Evolutionary conservation across 2,329 filamentous ascomycete genomes (phyloP).

Genomic region (Trichoderma lentiforme): DNA sequence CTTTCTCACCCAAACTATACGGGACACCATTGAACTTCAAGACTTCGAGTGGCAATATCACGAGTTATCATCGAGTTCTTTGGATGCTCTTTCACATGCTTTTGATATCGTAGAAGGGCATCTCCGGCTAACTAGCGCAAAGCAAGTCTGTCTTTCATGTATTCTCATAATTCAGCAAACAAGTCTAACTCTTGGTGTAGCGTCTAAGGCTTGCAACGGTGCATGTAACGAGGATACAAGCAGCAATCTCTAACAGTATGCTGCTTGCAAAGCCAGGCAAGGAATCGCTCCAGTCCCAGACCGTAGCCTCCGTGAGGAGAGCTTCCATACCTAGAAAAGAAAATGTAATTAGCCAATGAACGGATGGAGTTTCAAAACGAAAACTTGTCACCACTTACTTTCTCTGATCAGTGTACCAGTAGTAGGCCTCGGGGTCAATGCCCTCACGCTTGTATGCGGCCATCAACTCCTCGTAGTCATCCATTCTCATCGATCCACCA

Average conservation of each 20-base stretch:
- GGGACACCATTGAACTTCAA: not conserved
- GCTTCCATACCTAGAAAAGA: constrained; percentile 63
- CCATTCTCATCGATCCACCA: constrained; percentile 94
- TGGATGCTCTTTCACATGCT: not conserved
- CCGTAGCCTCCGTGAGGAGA: constrained; percentile 92
- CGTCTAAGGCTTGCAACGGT: constrained; percentile 68
- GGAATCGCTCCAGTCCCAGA: constrained; percentile 57
- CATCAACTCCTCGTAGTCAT: constrained; percentile 85
- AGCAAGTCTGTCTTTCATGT: not conserved
- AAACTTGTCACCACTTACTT: constrained; percentile 48
- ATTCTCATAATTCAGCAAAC: constrained; percentile 4
- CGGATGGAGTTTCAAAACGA: not conserved
- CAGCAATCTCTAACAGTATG: constrained; percentile 63
- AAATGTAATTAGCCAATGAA: not conserved
- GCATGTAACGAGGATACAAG: constrained; percentile 77
- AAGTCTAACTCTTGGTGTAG: not conserved
- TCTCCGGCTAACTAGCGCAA: not conserved
- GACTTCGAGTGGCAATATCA: not conserved
- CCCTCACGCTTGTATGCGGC: constrained; percentile 82
- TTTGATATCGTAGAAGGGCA: not conserved
- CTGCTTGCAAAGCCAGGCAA: constrained; percentile 62
- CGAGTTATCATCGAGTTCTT: not conserved
- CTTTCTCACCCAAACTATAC: not conserved
- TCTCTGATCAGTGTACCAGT: constrained; percentile 98
- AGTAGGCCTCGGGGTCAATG: constrained; percentile 82